Base-by-base conservation (phyloP, 139 green algal species). In the Micractinium sp. region DNA sequence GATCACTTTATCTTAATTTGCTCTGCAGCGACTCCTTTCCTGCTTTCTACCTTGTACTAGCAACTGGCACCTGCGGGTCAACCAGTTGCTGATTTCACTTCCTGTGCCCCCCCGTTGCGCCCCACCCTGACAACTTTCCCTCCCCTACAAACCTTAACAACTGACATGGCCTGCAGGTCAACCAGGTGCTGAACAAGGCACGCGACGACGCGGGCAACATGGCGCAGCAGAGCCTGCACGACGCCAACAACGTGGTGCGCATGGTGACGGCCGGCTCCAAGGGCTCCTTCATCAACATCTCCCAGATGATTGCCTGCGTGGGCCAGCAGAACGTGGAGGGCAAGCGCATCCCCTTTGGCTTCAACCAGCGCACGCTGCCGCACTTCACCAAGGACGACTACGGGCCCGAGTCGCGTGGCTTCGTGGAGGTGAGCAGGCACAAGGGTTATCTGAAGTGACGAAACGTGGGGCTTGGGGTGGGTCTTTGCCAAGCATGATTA, bases 271-370 rank as follows among this genome's bases (percentile, higher is more conserved):
- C 96, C 20, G 98, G 97, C 35, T 97, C 92, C 91, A 99, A 99
- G 95, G 98, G 98, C 53, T 98, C 95, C 53, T 99, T 99, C 95
- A 99, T 99, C 94, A 99, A 99, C 95, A 99, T 99, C 93, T 99
- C 97, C 74, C 95, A 99, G 97, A 99, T 99, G 97, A 99, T 99
- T 94, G 98, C 98, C 0, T 99, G 98, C 87, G 98, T 99, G 92
- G 98, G 97, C 29, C 98, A 99, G 96, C 98, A 99, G 95, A 99
- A 99, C 91, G 98, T 99, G 61, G 98, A 99, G 93, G 98, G 98
- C 88, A 99, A 99, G 92, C 97, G 98, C 83, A 99, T 99, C 82
- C 98, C 97, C 67, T 99, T 97, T 90, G 97, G 97, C 82, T 99
- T 99, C 92, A 89, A 94, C 67, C 91, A 95, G 74, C 94, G 97